Evolutionary conservation across 2,329 filamentous ascomycete genomes (phyloP), one percentile per base, ranked within the genome.

Genomic region (Lasiodiplodia citricola): DNA sequence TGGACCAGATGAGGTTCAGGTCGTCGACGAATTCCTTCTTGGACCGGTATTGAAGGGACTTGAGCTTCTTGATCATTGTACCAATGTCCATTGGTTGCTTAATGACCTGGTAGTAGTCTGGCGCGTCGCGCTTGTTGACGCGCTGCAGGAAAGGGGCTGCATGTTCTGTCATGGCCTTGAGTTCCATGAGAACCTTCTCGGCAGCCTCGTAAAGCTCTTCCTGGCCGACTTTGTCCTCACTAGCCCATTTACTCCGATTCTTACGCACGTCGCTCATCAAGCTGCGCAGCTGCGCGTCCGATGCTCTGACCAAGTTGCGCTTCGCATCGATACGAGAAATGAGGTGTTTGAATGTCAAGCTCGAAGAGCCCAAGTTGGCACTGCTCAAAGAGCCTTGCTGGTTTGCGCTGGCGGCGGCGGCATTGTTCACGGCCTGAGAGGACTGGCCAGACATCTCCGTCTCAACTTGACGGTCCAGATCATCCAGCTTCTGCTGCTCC

Each of bases 51-150:
- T 79, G 76, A 28, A 84, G 75, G 68, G 81, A 79, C 89, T 90
- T 89, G 91, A 99, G 88, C 83, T 98, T 99, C 83, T 99, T 99
- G 71, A 96, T 97, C 94, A 99, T 98, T 58, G 90, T 91, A 47
- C 96, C 96, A 68, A 99, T 89, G 78, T 99, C 96, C 96, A 99
- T 99, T 2, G 96, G 96, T 57, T 94, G 91, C 81, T 96, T 97
- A 81, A 98, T 97, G 71, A 96, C 88, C 73, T 88, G 91, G 80
- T 96, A 94, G 81, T 99, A 99, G 81, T 98, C 94, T 25, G 95
- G 96, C 14, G 94, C 96, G 79, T 99, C 96, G 74, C 96, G 89
- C 83, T 99, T 99, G 83, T 97, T 98, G 64, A 99, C 96, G 73
- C 93, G 89, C 67, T 94, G 93, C 68, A 99, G 81, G 75, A 99